Base-by-base conservation (phyloP, 768 basidiomycete genomes). In the Russula sp. region DNA sequence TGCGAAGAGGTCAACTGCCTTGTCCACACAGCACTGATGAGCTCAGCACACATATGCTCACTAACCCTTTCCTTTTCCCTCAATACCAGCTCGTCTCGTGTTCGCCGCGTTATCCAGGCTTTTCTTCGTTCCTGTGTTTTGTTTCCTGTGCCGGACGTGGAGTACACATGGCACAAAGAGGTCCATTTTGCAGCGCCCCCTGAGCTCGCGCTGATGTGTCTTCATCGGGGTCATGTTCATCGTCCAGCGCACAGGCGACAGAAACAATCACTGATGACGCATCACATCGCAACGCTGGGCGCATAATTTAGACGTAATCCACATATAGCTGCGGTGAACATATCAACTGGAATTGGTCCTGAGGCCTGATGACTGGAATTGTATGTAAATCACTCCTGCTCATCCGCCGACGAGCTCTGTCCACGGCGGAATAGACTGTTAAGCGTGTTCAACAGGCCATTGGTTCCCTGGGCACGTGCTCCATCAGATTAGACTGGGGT, bases 131-230 rank as follows among this genome's bases (percentile, higher is more conserved):
- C 84, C 6, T 88, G 87, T 70, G 69, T 66, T 1, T 22, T 64
- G 50, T 70, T 67, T 67, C 64, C 69, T 32, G 61, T 68, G 22
- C 42, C 63, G 16, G 78, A 78, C 14, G 82, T 80, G 8, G 86
- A 88, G 51, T 70, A 70, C 28, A 79, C 79, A 57, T 91, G 88
- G 86, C 79, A 83, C 49, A 87, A 93, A 69, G 94, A 98, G 72
- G 87, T 93, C 1, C 77, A 79, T 38, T 91, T 96, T 71, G 90
- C 93, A 0, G 87, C 85, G 5, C 88, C 92, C 13, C 88, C 94
- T 66, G 92, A 97, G 71, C 79, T 98, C 18, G 94, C 89, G 5
- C n/a, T n/a, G n/a, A 94, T 94, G 88, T 84, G 89, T 70, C 79
- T 98, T 34, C 86, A 94, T 26, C 95, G 97, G 92, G 88, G n/a